Evolutionary conservation across 1,284 basidiomycete genomes (phyloP).

Genomic region (Sanghuangporus sanghuang): DNA sequence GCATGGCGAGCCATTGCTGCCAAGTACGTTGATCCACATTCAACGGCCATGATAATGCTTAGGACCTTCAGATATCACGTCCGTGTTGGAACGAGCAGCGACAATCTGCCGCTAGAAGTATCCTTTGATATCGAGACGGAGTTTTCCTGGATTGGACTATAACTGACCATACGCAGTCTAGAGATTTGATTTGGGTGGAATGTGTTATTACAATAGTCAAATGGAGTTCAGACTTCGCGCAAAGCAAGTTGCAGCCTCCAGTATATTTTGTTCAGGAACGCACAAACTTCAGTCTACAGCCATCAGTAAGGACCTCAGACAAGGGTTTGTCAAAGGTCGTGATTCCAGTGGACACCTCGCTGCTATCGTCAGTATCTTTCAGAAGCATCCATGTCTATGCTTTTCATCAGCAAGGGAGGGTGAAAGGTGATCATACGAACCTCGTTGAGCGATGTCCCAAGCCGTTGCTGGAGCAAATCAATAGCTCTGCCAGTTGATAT

Average conservation of each 20-base stretch:
- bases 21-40: background rate
- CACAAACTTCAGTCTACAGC: background rate
- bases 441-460: background rate
- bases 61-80: constrained; percentile 33
- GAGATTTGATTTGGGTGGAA: background rate
- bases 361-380: background rate
- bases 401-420: background rate
- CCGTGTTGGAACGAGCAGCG: constrained; percentile 43
- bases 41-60: background rate
- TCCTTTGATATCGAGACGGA: constrained; percentile 33
- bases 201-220: background rate
- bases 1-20: constrained; percentile 37
- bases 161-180: constrained; percentile 1
- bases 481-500: constrained; percentile 13
- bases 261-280: background rate
- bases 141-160: constrained; percentile 47
- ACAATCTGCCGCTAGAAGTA: constrained; percentile 35
- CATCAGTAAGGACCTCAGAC: constrained; percentile 1
- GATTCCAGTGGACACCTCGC: background rate
- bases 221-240: background rate
- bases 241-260: background rate
- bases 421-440: background rate
- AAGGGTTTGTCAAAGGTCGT: constrained; percentile 3
- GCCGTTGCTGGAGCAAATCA: constrained; percentile 11
- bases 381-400: background rate